These are phyloP conservation scores for Crassisporium funariophilum DNA, from an alignment of 768 basidiomycete species.

Conservation along the genomic window DNA sequence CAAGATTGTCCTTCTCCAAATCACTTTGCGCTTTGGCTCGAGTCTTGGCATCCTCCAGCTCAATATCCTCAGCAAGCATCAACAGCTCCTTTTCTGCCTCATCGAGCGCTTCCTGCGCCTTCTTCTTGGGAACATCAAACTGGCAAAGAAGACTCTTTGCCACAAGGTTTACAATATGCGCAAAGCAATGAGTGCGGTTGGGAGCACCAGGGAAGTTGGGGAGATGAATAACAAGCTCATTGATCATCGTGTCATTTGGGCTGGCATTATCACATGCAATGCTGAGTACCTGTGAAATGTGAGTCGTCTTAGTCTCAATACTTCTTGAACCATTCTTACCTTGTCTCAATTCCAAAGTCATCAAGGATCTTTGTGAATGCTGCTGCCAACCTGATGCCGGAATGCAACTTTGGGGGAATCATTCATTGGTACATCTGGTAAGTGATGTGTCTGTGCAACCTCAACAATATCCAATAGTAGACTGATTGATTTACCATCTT, in stretches of 20 bases:
- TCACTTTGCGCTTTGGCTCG: not conserved
- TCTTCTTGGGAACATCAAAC: too few relatives aligned
- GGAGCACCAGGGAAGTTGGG: slow-evolving; percentile 11
- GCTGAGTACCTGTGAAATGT: slow-evolving; percentile 24
- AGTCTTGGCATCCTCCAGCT: slow-evolving; percentile 8
- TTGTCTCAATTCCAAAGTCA: slow-evolving; percentile 38
- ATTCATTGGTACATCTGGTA: not conserved
- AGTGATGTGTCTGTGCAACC: not conserved
- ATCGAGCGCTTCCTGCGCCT: too few relatives aligned
- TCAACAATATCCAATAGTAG: slow-evolving; percentile 32
- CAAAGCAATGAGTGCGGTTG: slow-evolving; percentile 37
- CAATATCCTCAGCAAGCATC: slow-evolving; percentile 13
- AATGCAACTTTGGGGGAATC: slow-evolving; percentile 24
- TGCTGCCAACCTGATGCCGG: slow-evolving; percentile 31
- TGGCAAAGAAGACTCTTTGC: slow-evolving; percentile 31
- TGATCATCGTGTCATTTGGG: slow-evolving; percentile 35
- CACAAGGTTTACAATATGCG: slow-evolving; percentile 38
- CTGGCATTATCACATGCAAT: slow-evolving; percentile 37
- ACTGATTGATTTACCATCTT: slow-evolving; percentile 22
- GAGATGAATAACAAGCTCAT: slow-evolving; percentile 21
- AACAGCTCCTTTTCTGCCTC: slow-evolving; percentile 1
- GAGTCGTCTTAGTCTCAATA: not conserved
- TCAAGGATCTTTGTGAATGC: slow-evolving; percentile 33
- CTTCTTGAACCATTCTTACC: slow-evolving; percentile 19
- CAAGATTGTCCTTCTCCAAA: slow-evolving; percentile 13